A percentile compares a stretch with the other conserved stretches of the same genome.
Conservation (phyloP, 73 alveolate species). For the Uronychia binucleata region DNA sequence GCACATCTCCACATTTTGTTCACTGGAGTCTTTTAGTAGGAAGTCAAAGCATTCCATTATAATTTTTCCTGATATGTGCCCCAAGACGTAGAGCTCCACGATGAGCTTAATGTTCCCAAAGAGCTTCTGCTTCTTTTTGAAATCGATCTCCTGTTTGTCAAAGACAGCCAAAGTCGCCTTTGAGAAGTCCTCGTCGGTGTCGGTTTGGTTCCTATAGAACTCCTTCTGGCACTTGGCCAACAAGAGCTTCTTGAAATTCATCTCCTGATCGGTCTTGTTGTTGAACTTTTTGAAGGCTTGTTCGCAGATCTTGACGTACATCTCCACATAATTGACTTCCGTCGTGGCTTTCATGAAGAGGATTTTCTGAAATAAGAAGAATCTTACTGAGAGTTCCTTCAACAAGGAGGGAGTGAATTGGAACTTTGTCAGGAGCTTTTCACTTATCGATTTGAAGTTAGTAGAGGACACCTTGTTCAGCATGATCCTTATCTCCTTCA, state of each 20-base stretch:
- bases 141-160: slow-evolving; percentile 36
- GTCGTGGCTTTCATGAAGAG: slow-evolving; percentile 43
- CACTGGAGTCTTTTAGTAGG: slow-evolving; percentile 35
- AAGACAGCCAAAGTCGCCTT: slow-evolving; percentile 34
- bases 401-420: slow-evolving; percentile 37
- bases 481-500: slow-evolving; percentile 32
- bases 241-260: slow-evolving; percentile 42
- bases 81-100: slow-evolving; percentile 29
- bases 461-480: slow-evolving; percentile 26
- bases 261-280: slow-evolving; percentile 32
- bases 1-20: slow-evolving; percentile 31
- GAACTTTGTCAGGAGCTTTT: slow-evolving; percentile 12
- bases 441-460: slow-evolving; percentile 23
- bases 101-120: slow-evolving; percentile 45
- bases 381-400: slow-evolving; percentile 23
- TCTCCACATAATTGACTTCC: slow-evolving; percentile 26
- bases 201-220: slow-evolving; percentile 25
- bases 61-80: slow-evolving; percentile 33
- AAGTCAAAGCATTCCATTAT: slow-evolving; percentile 28
- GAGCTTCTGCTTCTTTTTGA: slow-evolving; percentile 18
- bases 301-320: slow-evolving; percentile 32
- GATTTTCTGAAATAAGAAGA: background rate
- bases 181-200: slow-evolving; percentile 17
- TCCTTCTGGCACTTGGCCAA: slow-evolving; percentile 39
- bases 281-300: slow-evolving; percentile 25